These are phyloP conservation scores for Solanum tacnaense DNA, from an alignment of 257 asterid species.

Conservation along the genomic window DNA sequence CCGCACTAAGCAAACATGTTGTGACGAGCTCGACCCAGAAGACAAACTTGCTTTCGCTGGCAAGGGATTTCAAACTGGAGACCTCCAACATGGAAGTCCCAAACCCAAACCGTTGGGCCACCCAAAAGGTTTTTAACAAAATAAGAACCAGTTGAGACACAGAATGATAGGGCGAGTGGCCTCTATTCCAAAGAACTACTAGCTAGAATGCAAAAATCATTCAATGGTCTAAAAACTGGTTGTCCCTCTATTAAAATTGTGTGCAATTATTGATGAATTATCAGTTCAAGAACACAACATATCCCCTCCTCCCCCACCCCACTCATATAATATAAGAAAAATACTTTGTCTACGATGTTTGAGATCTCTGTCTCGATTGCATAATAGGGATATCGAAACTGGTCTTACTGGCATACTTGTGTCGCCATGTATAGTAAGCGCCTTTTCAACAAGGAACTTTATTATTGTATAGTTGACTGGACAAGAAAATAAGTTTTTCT, in stretches of 20 bases:
- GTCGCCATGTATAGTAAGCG: neutral
- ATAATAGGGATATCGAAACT: neutral
- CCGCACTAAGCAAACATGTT: neutral
- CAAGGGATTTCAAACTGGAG: neutral
- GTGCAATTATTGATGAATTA: neutral
- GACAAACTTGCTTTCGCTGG: neutral
- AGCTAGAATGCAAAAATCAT: neutral
- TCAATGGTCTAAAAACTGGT: neutral
- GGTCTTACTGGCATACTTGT: neutral
- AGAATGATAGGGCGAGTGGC: neutral
- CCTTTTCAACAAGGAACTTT: neutral
- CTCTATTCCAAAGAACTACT: neutral
- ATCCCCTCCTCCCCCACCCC: neutral
- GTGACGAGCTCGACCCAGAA: neutral
- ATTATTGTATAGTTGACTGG: neutral
- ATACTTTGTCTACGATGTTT: neutral
- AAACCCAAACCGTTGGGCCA: neutral
- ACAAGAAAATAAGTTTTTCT: neutral
- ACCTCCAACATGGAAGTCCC: neutral
- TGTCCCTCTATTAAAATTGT: neutral
- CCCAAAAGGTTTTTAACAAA: neutral
- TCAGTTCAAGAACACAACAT: neutral
- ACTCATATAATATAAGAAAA: neutral
- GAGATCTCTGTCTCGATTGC: neutral
- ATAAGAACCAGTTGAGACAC: neutral